Evolutionary conservation across 2,329 filamentous ascomycete genomes (phyloP).

Genomic region (Mycosphaerella sp.): DNA sequence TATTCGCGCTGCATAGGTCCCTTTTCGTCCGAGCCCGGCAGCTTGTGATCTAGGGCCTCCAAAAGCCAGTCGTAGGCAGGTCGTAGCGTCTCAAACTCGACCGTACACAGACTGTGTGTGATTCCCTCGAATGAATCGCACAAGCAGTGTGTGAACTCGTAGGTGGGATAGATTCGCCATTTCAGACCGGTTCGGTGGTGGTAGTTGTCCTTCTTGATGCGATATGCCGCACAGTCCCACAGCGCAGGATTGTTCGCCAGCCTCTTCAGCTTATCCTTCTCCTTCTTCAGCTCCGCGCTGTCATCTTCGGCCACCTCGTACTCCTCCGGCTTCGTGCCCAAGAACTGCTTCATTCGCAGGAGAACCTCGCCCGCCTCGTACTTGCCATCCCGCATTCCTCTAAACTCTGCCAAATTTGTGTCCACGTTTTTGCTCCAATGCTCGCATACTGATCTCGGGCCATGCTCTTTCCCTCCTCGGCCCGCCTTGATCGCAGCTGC

Average conservation of each 20-base stretch:
- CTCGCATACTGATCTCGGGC: conserved; percentile 68
- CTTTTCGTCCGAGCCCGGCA: conserved; percentile 51
- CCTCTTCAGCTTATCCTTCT: conserved; percentile 32
- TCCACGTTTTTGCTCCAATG: conserved; percentile 71
- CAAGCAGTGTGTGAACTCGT: conserved; percentile 80
- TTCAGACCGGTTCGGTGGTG: conserved; percentile 74
- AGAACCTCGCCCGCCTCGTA: conserved; percentile 80
- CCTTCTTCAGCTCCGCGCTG: conserved; percentile 30
- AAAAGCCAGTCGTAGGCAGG: conserved; percentile 90
- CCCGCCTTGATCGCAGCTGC: conserved; percentile 77
- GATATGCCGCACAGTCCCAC: conserved; percentile 93
- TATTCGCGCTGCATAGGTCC: conserved; percentile 85
- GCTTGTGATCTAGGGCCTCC: conserved; percentile 72
- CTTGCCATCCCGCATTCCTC: conserved; percentile 84
- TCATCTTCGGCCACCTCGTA: conserved; percentile 32
- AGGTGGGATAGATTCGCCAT: conserved; percentile 94
- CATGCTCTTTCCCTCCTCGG: conserved; percentile 66
- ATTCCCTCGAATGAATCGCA: conserved; percentile 91
- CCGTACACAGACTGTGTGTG: conserved; percentile 87
- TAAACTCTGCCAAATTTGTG: conserved; percentile 74
- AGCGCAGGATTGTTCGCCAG: conserved; percentile 78
- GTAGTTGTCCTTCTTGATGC: conserved; percentile 65
- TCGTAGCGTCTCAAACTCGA: conserved; percentile 78
- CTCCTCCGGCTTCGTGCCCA: conserved; percentile 42
- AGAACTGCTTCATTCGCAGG: conserved; percentile 87